These are phyloP conservation scores for Tolypocladium nubicola DNA, from an alignment of 2,329 filamentous ascomycete species.

Conservation along the genomic window DNA sequence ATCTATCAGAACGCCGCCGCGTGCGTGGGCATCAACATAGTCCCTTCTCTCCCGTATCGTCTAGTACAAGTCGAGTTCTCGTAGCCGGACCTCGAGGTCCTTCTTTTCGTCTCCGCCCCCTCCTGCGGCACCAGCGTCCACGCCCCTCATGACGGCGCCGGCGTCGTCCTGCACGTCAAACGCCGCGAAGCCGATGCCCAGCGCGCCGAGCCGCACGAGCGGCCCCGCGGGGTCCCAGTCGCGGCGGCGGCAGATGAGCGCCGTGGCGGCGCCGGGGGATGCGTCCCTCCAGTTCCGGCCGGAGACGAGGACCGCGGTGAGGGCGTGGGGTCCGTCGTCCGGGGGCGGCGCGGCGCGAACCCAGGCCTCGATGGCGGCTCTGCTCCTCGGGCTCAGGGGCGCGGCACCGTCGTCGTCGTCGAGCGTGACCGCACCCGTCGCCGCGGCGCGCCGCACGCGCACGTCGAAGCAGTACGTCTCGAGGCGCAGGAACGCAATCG, in stretches of 20 bases:
- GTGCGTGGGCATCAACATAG: neutral
- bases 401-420: constrained; percentile 4
- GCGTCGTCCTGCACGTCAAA: constrained; percentile 13
- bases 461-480: constrained; percentile 23
- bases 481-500: constrained; percentile 21
- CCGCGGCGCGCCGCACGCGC: constrained; percentile 9
- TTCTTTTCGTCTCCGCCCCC: constrained; percentile 10
- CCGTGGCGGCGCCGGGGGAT: constrained; percentile 12
- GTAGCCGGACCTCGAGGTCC: constrained; percentile 16
- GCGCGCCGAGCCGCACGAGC: constrained; percentile 19
- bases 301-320: constrained; percentile 17
- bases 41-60: neutral
- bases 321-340: constrained; percentile 9
- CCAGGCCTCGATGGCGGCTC: constrained; percentile 7
- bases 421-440: neutral
- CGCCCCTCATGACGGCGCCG: constrained; percentile 15
- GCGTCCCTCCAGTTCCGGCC: constrained; percentile 18
- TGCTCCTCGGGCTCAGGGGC: constrained; percentile 11
- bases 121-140: constrained; percentile 6
- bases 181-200: constrained; percentile 15
- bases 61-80: constrained; percentile 25
- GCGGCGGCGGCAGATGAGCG: constrained; percentile 17
- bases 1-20: neutral
- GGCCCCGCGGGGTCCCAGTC: constrained; percentile 15
- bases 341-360: constrained; percentile 9